Percentiles rank a stretch among this genome's conserved stretches.
phyloP scores from a whole-genome alignment of 768 basidiomycete species.

The Nidularia pulvinata region DNA sequence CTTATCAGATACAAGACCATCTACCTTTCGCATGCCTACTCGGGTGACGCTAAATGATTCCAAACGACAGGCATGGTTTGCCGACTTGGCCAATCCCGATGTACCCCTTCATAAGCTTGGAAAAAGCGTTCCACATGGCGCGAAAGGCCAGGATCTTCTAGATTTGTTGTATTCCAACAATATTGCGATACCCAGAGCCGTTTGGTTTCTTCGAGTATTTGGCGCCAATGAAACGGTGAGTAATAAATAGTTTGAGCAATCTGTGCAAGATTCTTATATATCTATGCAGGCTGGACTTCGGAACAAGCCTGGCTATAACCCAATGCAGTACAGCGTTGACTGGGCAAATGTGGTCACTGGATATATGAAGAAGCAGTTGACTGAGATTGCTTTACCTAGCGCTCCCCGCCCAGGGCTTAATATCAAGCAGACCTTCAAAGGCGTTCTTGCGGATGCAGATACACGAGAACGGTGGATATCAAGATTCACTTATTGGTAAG shows the following conservation, averaged over 20 bases:
- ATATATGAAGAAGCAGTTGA: constrained; percentile 82
- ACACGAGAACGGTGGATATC: constrained; percentile 76
- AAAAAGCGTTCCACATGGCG: constrained; percentile 85
- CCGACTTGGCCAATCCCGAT: constrained; percentile 77
- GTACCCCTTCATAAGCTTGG: constrained; percentile 82
- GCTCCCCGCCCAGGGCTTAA: constrained; percentile 75
- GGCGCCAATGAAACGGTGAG: constrained; percentile 85
- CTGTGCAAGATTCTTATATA: constrained; percentile 1
- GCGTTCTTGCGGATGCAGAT: constrained; percentile 72
- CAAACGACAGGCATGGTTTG: constrained; percentile 82
- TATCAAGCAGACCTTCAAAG: constrained; percentile 85
- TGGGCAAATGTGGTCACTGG: constrained; percentile 83
- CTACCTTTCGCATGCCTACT: constrained; percentile 80
- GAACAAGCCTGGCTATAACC: constrained; percentile 80
- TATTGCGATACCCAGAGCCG: constrained; percentile 78
- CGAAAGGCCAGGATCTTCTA: constrained; percentile 82
- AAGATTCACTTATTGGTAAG: constrained; percentile 76
- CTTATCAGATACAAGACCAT: constrained; percentile 35
- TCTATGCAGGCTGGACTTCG: constrained; percentile 61
- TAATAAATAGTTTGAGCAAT: neutral
- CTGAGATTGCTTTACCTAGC: constrained; percentile 78
- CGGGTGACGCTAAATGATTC: constrained; percentile 80
- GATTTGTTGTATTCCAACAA: constrained; percentile 77
- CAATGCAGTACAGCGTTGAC: constrained; percentile 81
- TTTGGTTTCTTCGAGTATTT: constrained; percentile 87